Percentiles rank a stretch among this genome's conserved stretches.
These are phyloP conservation scores for Nannochloropsis oceanica DNA, from an alignment of 108 stramenopile genomes.

Conservation along the genomic window DNA sequence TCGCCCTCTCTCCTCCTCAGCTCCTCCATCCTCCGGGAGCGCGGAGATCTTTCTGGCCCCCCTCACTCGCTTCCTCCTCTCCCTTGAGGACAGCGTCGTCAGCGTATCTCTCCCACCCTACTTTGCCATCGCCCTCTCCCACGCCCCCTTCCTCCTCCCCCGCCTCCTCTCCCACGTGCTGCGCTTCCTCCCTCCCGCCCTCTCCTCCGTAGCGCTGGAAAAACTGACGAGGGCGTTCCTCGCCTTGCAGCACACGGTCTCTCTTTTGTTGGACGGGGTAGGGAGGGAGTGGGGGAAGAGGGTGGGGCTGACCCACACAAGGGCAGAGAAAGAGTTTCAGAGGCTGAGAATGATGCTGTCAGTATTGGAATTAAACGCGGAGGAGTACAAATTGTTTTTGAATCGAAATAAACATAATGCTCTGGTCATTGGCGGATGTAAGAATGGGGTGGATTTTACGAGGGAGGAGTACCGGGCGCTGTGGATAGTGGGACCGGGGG, in stretches of 20 bases:
- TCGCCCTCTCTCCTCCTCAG: too few species aligned
- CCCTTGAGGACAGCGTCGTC: not conserved
- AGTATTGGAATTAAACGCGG: not conserved
- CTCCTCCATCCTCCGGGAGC: too few species aligned
- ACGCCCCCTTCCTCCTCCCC: not conserved
- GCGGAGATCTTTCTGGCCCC: not conserved
- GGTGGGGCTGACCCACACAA: not conserved
- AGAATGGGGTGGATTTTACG: not conserved
- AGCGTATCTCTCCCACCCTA: not conserved
- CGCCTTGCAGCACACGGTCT: not conserved
- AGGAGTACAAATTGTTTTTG: not conserved
- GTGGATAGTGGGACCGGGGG: not conserved
- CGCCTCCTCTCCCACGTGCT: not conserved
- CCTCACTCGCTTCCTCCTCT: not conserved
- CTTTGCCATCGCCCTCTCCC: not conserved
- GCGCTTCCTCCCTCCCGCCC: not conserved
- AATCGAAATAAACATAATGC: not conserved
- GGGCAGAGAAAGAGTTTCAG: not conserved
- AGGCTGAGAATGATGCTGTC: not conserved
- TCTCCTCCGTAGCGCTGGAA: not conserved
- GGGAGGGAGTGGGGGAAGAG: not conserved
- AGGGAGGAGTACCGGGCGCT: not conserved
- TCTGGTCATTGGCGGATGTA: not conserved
- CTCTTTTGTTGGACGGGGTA: not conserved
- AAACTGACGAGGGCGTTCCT: not conserved